phyloP scores from a whole-genome alignment of 2,329 filamentous ascomycete genomes.

The Aspergillus costaricaensis region DNA sequence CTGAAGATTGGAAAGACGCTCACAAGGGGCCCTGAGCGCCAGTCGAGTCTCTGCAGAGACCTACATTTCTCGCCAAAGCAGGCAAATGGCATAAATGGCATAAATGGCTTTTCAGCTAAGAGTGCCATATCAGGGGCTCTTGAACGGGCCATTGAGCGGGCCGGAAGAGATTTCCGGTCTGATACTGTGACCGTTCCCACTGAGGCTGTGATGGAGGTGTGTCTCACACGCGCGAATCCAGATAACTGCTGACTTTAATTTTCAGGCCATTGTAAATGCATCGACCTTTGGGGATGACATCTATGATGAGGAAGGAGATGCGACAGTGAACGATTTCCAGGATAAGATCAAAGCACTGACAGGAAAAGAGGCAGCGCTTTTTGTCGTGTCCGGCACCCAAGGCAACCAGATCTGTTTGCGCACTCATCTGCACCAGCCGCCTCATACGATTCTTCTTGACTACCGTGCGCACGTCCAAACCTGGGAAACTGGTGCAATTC shows the following conservation, averaged over 20 bases:
- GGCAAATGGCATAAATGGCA: not conserved
- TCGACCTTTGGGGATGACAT: constrained; percentile 37
- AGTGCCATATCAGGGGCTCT: not conserved
- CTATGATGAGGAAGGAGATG: constrained; percentile 31
- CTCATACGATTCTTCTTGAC: constrained; percentile 38
- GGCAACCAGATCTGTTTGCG: constrained; percentile 43
- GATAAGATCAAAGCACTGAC: constrained; percentile 32
- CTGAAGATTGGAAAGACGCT: not conserved
- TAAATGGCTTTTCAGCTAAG: not conserved
- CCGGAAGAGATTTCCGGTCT: constrained; percentile 27
- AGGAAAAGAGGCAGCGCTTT: constrained; percentile 37
- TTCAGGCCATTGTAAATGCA: constrained; percentile 22
- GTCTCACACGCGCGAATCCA: not conserved
- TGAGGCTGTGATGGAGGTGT: constrained; percentile 26
- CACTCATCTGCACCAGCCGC: constrained; percentile 35
- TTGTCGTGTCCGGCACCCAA: constrained; percentile 42
- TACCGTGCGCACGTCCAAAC: constrained; percentile 38
- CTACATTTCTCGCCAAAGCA: not conserved
- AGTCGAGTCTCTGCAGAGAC: not conserved
- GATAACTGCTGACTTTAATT: not conserved
- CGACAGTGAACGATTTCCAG: constrained; percentile 32
- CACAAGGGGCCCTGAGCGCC: not conserved
- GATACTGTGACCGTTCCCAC: constrained; percentile 33
- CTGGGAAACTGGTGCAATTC: constrained; percentile 33
- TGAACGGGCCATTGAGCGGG: not conserved